Conservation (phyloP, 768 basidiomycete genomes). For the Aureoboletus auriporus region DNA sequence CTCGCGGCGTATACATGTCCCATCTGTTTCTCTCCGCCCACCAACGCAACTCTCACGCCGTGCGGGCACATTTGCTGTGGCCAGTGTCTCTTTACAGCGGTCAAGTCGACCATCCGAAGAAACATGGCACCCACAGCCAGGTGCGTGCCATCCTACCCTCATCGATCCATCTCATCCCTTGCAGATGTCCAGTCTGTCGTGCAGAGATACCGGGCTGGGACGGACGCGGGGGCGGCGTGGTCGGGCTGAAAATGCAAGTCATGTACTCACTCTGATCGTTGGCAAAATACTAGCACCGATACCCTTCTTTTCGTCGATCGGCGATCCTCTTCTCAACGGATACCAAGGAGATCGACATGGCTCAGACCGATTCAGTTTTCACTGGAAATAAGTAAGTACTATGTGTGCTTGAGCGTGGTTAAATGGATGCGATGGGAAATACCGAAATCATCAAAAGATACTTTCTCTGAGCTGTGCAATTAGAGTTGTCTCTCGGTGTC, state of each 20-base stretch:
- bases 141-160: slow-evolving; percentile 24
- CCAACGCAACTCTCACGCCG: slow-evolving; percentile 71
- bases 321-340: too few relatives aligned
- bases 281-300: too few relatives aligned
- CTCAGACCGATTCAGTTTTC: too few relatives aligned
- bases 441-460: too few relatives aligned
- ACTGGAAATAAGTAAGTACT: too few relatives aligned
- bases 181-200: slow-evolving; percentile 68
- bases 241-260: slow-evolving; percentile 48
- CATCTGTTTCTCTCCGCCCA: slow-evolving; percentile 74
- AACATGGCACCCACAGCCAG: slow-evolving; percentile 37
- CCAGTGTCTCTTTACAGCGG: slow-evolving; percentile 67
- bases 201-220: slow-evolving; percentile 67
- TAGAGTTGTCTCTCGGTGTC: slow-evolving; percentile 89
- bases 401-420: too few relatives aligned
- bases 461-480: slow-evolving; percentile 57
- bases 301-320: too few relatives aligned
- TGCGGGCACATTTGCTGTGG: slow-evolving; percentile 82
- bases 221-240: slow-evolving; percentile 63
- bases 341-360: too few relatives aligned
- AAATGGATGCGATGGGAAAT: too few relatives aligned
- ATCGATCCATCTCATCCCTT: background rate
- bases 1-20: slow-evolving; percentile 72
- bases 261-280: slow-evolving; percentile 23
- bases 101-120: slow-evolving; percentile 58